These are phyloP conservation scores for Xylaria sp. DNA, from an alignment of 2,329 filamentous ascomycete genomes.

Conservation along the genomic window DNA sequence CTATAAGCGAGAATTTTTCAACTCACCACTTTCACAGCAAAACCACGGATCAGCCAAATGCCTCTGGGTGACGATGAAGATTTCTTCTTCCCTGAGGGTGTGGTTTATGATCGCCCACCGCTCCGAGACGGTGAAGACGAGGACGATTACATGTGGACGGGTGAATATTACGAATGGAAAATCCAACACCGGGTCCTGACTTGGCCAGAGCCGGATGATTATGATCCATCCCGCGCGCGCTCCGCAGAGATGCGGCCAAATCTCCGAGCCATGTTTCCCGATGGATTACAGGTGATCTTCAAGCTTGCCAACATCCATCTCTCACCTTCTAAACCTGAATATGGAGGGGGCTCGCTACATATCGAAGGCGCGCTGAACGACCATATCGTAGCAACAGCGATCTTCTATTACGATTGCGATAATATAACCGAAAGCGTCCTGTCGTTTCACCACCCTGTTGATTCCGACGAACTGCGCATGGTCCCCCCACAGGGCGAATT, in stretches of 20 bases:
- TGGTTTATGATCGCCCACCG: slow-evolving; percentile 40
- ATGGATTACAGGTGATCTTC: slow-evolving; percentile 68
- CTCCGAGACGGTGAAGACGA: slow-evolving; percentile 31
- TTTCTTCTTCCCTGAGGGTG: slow-evolving; percentile 31
- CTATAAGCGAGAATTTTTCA: neutral
- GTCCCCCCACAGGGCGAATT: slow-evolving; percentile 50
- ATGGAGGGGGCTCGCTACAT: slow-evolving; percentile 66
- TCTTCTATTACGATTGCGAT: slow-evolving; percentile 70
- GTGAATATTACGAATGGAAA: slow-evolving; percentile 38
- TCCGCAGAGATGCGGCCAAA: slow-evolving; percentile 38
- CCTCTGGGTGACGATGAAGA: slow-evolving; percentile 26
- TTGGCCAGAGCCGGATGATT: slow-evolving; percentile 42
- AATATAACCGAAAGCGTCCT: slow-evolving; percentile 68
- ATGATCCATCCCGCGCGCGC: slow-evolving; percentile 23
- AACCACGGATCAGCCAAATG: slow-evolving; percentile 34
- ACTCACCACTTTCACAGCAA: neutral
- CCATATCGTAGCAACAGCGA: slow-evolving; percentile 70
- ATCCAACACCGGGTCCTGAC: slow-evolving; percentile 31
- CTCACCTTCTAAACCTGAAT: slow-evolving; percentile 66
- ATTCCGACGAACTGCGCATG: slow-evolving; percentile 46
- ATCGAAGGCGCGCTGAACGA: slow-evolving; percentile 69
- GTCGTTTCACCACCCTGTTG: slow-evolving; percentile 59
- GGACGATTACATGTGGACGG: slow-evolving; percentile 29
- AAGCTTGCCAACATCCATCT: slow-evolving; percentile 72
- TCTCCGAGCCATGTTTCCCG: slow-evolving; percentile 47